These are phyloP conservation scores for Fusarium denticulatum DNA, from an alignment of 2,329 filamentous ascomycete species.

Conservation along the genomic window DNA sequence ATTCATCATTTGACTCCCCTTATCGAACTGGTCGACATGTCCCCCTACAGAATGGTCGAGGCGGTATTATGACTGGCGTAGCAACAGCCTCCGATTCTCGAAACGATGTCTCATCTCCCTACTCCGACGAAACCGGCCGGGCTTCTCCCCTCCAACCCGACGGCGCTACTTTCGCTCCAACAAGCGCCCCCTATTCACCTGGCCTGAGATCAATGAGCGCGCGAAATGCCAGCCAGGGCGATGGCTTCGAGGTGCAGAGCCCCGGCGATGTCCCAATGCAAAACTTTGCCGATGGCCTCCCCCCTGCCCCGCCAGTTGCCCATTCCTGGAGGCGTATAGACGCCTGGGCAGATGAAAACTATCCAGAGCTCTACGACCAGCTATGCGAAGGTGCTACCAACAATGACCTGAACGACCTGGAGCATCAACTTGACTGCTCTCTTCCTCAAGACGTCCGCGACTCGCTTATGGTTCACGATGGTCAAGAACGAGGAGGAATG, in stretches of 20 bases:
- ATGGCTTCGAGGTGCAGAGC: slow-evolving; percentile 76
- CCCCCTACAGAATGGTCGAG: slow-evolving; percentile 82
- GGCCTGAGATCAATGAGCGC: slow-evolving; percentile 84
- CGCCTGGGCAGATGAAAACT: slow-evolving; percentile 92
- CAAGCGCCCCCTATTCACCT: slow-evolving; percentile 83
- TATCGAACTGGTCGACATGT: slow-evolving; percentile 92
- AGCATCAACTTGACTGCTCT: slow-evolving; percentile 94
- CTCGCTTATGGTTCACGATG: slow-evolving; percentile 89
- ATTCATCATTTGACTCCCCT: slow-evolving; percentile 92
- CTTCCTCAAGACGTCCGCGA: slow-evolving; percentile 93
- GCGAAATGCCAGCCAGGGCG: slow-evolving; percentile 69
- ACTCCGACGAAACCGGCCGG: slow-evolving; percentile 75
- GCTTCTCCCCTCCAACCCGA: slow-evolving; percentile 57
- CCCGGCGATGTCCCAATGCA: slow-evolving; percentile 95
- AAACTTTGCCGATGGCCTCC: slow-evolving; percentile 89
- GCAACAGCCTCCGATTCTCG: slow-evolving; percentile 91
- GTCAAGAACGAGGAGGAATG: slow-evolving; percentile 91
- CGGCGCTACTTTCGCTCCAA: slow-evolving; percentile 56
- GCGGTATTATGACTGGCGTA: slow-evolving; percentile 85
- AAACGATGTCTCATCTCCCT: slow-evolving; percentile 81
- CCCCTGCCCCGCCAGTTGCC: slow-evolving; percentile 84
- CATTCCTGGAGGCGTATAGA: slow-evolving; percentile 98
- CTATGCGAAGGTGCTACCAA: slow-evolving; percentile 89
- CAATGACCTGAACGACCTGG: slow-evolving; percentile 96
- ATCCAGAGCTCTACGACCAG: slow-evolving; percentile 93